Evolutionary conservation across 2,329 filamentous ascomycete genomes (phyloP).

Genomic region (Pseudonectria foliicola): DNA sequence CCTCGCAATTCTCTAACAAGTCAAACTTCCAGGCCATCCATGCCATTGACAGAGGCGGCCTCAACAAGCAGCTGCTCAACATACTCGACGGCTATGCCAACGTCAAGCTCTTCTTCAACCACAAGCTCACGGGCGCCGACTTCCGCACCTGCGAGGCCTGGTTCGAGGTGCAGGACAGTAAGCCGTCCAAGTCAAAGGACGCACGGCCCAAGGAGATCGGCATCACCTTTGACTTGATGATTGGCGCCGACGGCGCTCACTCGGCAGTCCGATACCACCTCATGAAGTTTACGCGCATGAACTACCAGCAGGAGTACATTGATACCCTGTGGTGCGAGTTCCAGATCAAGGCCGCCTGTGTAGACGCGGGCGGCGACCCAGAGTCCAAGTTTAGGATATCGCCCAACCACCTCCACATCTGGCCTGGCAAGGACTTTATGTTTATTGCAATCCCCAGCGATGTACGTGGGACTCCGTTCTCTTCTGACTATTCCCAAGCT

Average conservation of each 20-base stretch:
- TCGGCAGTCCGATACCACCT: conserved; percentile 85
- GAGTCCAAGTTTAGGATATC: conserved; percentile 65
- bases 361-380: conserved; percentile 20
- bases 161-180: conserved; percentile 59
- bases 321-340: conserved; percentile 98
- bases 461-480: conserved; percentile 29
- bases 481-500: conserved; percentile 7
- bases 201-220: conserved; percentile 64
- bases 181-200: conserved; percentile 25
- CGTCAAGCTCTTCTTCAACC: conserved; percentile 85
- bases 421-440: conserved; percentile 92
- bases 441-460: conserved; percentile 89
- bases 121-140: conserved; percentile 87
- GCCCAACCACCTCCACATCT: conserved; percentile 92
- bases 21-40: conserved; percentile 62
- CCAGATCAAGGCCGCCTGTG: conserved; percentile 54
- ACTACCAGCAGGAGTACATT: conserved; percentile 91
- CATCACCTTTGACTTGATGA: conserved; percentile 82
- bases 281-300: conserved; percentile 90
- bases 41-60: conserved; percentile 73
- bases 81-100: conserved; percentile 78
- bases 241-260: conserved; percentile 92
- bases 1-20: conserved; percentile 5
- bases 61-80: conserved; percentile 81
- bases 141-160: conserved; percentile 74